A percentile compares a stretch with the other conserved stretches of the same genome.
phyloP scores from a whole-genome alignment of 257 asterid species.

The Eucommia ulmoides region DNA sequence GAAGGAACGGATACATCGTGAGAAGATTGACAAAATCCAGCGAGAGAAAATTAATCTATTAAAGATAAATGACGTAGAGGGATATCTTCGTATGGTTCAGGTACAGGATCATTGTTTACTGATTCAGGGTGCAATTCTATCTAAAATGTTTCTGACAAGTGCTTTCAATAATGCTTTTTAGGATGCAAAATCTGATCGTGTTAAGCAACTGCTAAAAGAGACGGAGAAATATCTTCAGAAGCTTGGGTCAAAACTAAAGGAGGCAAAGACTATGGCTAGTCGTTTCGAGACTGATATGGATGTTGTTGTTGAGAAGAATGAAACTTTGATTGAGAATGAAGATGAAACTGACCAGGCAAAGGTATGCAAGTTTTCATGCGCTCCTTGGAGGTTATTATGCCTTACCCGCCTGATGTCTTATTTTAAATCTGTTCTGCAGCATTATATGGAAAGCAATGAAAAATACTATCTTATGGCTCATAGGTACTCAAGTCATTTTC shows the following conservation, averaged over 20 bases:
- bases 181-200: slow-evolving; percentile 99
- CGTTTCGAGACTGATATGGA: slow-evolving; percentile 64
- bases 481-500: slow-evolving; percentile 39
- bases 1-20: slow-evolving; percentile 93
- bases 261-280: slow-evolving; percentile 67
- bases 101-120: slow-evolving; percentile 37
- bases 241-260: slow-evolving; percentile 88
- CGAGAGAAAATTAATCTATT: slow-evolving; percentile 94
- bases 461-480: slow-evolving; percentile 98
- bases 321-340: slow-evolving; percentile 47
- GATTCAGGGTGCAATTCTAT: slow-evolving; percentile 6
- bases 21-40: slow-evolving; percentile 96
- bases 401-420: slow-evolving; percentile 13
- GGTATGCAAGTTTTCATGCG: slow-evolving; percentile 27
- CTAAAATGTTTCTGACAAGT: slow-evolving; percentile 9
- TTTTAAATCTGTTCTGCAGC: slow-evolving; percentile 48
- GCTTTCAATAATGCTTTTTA: slow-evolving; percentile 23
- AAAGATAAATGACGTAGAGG: slow-evolving; percentile 97
- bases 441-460: slow-evolving; percentile 98
- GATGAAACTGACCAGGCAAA: slow-evolving; percentile 96
- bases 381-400: too few species aligned
- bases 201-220: slow-evolving; percentile 82
- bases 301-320: slow-evolving; percentile 49
- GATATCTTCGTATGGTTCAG: slow-evolving; percentile 99
- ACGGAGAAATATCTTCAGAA: slow-evolving; percentile 89